phyloP scores from a whole-genome alignment of 2,329 filamentous ascomycete species.

The Diplodia corticola region DNA sequence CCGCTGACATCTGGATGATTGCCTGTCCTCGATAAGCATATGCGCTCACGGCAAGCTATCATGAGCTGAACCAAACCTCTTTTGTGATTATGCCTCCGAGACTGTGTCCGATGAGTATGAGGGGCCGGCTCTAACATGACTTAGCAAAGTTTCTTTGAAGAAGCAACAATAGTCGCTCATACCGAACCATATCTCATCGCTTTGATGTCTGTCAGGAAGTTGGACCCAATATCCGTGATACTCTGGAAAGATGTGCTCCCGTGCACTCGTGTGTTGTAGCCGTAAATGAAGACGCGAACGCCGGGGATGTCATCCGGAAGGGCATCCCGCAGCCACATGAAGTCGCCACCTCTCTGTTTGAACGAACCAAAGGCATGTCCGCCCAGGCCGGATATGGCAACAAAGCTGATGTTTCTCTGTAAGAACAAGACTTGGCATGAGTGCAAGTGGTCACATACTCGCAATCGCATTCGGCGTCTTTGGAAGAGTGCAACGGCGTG shows the following conservation, averaged over 20 bases:
- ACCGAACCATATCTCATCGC: background rate
- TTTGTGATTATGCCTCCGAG: background rate
- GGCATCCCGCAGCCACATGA: background rate
- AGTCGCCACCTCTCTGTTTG: background rate
- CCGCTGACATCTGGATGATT: background rate
- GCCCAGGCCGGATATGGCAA: background rate
- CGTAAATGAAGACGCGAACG: background rate
- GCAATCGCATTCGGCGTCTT: background rate
- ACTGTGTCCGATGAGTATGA: background rate
- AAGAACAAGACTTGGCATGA: background rate
- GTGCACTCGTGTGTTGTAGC: background rate
- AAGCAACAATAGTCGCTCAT: background rate
- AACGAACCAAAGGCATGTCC: background rate
- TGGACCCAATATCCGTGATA: background rate
- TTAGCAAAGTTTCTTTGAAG: background rate
- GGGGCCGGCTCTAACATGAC: background rate
- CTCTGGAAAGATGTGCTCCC: background rate
- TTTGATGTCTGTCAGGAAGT: background rate
- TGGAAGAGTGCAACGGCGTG: background rate
- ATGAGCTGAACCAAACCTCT: background rate
- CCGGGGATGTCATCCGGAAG: background rate
- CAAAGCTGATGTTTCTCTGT: background rate
- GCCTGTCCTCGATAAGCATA: background rate
- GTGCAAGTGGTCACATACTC: background rate
- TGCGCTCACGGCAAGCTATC: background rate